phyloP scores from a whole-genome alignment of 495 filamentous ascomycete genomes.

The Penicillium angulare region DNA sequence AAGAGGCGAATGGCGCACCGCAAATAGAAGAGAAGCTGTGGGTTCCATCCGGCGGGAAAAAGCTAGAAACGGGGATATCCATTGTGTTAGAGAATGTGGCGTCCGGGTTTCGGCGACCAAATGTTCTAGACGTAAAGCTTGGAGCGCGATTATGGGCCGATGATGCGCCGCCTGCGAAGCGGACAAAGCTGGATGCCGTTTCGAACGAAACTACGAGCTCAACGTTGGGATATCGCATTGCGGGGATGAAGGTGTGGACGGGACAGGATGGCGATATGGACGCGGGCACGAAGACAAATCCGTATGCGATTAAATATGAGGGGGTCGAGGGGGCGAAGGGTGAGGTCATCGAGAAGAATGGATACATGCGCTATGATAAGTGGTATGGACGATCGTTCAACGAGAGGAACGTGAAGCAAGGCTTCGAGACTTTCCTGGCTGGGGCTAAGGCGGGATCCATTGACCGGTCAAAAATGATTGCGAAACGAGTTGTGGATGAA shows the following conservation, averaged over 20 bases:
- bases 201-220: constrained; percentile 75
- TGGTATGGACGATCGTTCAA: constrained; percentile 78
- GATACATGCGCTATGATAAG: constrained; percentile 80
- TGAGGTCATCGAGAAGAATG: constrained; percentile 45
- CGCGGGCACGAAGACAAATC: constrained; percentile 35
- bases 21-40: constrained; percentile 34
- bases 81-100: constrained; percentile 89
- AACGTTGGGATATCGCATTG: constrained; percentile 80
- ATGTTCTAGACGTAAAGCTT: constrained; percentile 94
- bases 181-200: constrained; percentile 74
- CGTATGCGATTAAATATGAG: constrained; percentile 43
- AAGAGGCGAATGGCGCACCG: constrained; percentile 6
- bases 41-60: constrained; percentile 51
- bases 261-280: constrained; percentile 52
- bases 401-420: constrained; percentile 66
- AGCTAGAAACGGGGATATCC: constrained; percentile 69
- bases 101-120: constrained; percentile 76
- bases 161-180: constrained; percentile 74
- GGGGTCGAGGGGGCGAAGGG: constrained; percentile 35
- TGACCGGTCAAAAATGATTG: constrained; percentile 54
- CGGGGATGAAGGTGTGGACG: constrained; percentile 91
- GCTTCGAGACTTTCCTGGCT: constrained; percentile 74
- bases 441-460: constrained; percentile 55
- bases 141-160: constrained; percentile 85
- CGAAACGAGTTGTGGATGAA: constrained; percentile 63